A percentile compares a stretch with the other conserved stretches of the same genome.
Conservation (phyloP, 139 green algal species). For the Chlorella sp. region DNA sequence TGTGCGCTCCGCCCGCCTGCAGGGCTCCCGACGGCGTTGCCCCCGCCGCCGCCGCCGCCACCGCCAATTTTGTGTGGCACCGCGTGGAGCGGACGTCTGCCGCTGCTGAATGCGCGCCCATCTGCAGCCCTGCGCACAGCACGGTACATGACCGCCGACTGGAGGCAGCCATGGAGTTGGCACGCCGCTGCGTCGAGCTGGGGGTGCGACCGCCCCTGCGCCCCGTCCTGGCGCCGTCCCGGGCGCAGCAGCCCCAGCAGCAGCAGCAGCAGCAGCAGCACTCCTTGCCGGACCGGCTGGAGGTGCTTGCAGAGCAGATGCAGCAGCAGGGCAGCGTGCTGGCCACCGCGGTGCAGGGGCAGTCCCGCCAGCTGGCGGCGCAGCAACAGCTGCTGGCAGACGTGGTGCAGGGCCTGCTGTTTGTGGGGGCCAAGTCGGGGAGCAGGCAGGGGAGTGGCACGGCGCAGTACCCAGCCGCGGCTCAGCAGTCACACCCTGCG, state of each 20-base stretch:
- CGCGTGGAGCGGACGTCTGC: neutral
- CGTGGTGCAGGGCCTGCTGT: slow-evolving; percentile 26
- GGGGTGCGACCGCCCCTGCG: neutral
- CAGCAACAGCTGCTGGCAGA: slow-evolving; percentile 34
- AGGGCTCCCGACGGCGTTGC: neutral
- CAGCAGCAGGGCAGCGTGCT: slow-evolving; percentile 2
- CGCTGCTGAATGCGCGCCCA: neutral
- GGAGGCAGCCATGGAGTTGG: neutral
- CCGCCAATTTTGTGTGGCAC: neutral
- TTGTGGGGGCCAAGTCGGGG: slow-evolving; percentile 15
- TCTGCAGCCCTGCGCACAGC: neutral
- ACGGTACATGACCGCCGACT: neutral
- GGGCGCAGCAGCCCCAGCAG: neutral
- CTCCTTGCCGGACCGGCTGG: neutral
- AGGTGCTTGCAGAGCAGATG: neutral
- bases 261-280: neutral
- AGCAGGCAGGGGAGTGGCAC: no score
- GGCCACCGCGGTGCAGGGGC: neutral
- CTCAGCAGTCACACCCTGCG: neutral
- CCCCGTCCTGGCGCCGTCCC: neutral
- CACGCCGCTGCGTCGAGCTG: neutral
- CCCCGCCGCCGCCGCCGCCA: neutral
- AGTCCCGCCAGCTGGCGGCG: slow-evolving; percentile 14
- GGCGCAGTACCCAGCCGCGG: neutral
- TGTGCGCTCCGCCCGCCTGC: neutral